phyloP scores from a whole-genome alignment of 345 rosid species.

The Brassica nigra region DNA sequence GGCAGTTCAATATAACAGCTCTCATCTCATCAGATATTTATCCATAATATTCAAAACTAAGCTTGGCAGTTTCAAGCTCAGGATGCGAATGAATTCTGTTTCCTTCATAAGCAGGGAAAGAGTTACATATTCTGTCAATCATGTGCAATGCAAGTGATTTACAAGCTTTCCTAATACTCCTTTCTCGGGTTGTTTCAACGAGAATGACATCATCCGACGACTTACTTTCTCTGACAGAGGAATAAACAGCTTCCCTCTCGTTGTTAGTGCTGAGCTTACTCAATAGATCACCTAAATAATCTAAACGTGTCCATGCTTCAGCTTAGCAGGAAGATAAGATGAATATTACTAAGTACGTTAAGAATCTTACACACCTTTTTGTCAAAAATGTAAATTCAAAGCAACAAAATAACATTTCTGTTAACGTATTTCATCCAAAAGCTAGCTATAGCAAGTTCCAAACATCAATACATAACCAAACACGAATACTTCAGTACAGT shows the following conservation, averaged over 20 bases:
- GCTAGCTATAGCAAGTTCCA: too few relatives aligned
- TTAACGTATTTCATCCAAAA: too few relatives aligned
- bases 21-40: slow-evolving; percentile 74
- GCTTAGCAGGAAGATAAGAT: slow-evolving; percentile 35
- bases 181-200: slow-evolving; percentile 72
- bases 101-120: slow-evolving; percentile 93
- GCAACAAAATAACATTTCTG: too few relatives aligned
- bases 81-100: slow-evolving; percentile 70
- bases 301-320: slow-evolving; percentile 60
- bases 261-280: slow-evolving; percentile 50
- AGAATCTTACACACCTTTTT: too few relatives aligned
- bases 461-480: too few relatives aligned
- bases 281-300: slow-evolving; percentile 55
- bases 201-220: slow-evolving; percentile 78
- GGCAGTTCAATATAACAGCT: slow-evolving; percentile 59
- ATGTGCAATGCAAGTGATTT: slow-evolving; percentile 69
- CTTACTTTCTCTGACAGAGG: slow-evolving; percentile 76
- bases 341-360: too few relatives aligned
- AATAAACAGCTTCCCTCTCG: slow-evolving; percentile 80
- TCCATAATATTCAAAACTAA: slow-evolving; percentile 75
- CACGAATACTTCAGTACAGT: too few relatives aligned
- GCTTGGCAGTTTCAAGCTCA: slow-evolving; percentile 66
- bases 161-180: slow-evolving; percentile 77
- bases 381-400: too few relatives aligned
- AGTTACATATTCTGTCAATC: slow-evolving; percentile 61